These are phyloP conservation scores for Amphicarpaea edgeworthii DNA, from an alignment of 306 rosid species.

Conservation along the genomic window DNA sequence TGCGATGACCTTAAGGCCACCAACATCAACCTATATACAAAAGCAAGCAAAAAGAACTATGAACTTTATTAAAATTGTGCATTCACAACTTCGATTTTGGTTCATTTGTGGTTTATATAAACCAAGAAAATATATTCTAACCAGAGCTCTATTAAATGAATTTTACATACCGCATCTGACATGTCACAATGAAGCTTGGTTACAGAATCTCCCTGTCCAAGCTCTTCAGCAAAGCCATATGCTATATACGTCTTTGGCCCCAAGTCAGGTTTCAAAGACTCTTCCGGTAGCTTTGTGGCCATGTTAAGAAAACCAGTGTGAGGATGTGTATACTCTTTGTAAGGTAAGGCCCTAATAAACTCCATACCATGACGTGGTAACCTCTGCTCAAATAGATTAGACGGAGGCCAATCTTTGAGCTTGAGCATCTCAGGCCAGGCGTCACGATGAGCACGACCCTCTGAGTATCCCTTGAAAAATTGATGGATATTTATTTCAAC, in stretches of 20 bases:
- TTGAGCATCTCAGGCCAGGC: slow-evolving; percentile 73
- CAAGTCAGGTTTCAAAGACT: slow-evolving; percentile 63
- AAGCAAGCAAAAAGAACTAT: neutral
- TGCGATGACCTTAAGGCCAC: slow-evolving; percentile 15
- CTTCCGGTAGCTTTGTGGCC: slow-evolving; percentile 49
- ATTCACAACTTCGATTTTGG: slow-evolving; percentile 3
- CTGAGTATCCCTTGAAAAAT: slow-evolving; percentile 66
- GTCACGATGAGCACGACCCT: slow-evolving; percentile 51
- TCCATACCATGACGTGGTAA: slow-evolving; percentile 73
- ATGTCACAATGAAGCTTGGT: slow-evolving; percentile 82
- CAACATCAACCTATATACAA: slow-evolving; percentile 15
- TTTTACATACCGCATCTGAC: slow-evolving; percentile 70
- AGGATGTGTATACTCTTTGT: slow-evolving; percentile 71
- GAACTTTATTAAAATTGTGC: neutral
- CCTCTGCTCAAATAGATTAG: slow-evolving; percentile 63
- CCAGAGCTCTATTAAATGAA: neutral
- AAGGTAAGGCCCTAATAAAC: slow-evolving; percentile 63
- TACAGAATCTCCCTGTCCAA: slow-evolving; percentile 75
- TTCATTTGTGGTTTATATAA: neutral
- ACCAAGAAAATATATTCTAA: slow-evolving; percentile 1
- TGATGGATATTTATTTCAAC: slow-evolving; percentile 66
- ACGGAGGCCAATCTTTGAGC: slow-evolving; percentile 79
- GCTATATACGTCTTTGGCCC: slow-evolving; percentile 82
- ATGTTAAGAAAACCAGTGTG: slow-evolving; percentile 57
- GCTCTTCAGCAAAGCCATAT: slow-evolving; percentile 69